Conservation (phyloP, 2,329 filamentous ascomycete genomes). For the Trichoderma simmonsii region DNA sequence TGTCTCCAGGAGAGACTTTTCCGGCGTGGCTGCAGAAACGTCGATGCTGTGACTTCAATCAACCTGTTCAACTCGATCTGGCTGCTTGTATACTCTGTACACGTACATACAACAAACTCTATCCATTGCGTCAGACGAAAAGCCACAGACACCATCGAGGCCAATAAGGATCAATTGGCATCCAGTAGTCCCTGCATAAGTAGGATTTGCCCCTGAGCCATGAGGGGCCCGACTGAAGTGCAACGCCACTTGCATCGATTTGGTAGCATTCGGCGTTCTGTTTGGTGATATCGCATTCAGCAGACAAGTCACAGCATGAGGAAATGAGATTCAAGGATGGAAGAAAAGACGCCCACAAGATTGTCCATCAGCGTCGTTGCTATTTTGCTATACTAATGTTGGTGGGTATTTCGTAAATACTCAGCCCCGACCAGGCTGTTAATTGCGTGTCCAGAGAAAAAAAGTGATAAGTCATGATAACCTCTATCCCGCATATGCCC, state of each 20-base stretch:
- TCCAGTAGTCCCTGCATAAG: not conserved
- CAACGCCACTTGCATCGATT: not conserved
- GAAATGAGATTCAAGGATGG: not conserved
- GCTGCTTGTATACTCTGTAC: not conserved
- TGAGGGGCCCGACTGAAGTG: not conserved
- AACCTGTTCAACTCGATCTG: not conserved
- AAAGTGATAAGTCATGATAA: not conserved
- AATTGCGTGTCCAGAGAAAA: not conserved
- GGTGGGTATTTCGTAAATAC: not conserved
- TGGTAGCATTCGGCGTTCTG: not conserved
- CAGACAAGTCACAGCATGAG: not conserved
- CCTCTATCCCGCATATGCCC: slow-evolving; percentile 4
- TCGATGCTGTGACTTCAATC: not conserved
- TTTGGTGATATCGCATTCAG: not conserved
- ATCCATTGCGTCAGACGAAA: slow-evolving; percentile 11
- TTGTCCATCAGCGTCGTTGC: not conserved
- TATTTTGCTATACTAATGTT: not conserved
- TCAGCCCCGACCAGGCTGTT: not conserved
- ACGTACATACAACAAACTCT: not conserved
- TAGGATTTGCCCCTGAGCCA: not conserved
- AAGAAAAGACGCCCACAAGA: not conserved
- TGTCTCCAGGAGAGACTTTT: not conserved
- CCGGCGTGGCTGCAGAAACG: not conserved
- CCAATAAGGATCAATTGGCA: not conserved
- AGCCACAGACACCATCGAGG: not conserved